Conservation (phyloP, 139 green algal genomes). For the Edaphochlamys debaryana region DNA sequence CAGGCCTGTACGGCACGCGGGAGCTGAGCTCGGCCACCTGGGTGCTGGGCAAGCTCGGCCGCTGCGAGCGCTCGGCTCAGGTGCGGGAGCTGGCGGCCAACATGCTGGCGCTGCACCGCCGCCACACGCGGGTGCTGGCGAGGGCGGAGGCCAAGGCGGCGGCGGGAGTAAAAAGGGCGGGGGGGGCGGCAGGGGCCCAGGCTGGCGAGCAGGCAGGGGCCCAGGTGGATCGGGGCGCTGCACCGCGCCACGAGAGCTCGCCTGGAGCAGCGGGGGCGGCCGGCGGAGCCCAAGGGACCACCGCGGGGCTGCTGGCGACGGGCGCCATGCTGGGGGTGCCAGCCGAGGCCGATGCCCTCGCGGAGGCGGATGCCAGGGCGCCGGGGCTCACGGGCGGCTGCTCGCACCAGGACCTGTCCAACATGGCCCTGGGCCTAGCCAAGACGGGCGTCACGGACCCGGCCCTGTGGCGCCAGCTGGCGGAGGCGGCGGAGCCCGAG, state of each 20-base stretch:
- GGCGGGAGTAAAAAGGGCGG: too few relatives aligned
- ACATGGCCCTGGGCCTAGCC: constrained; percentile 15
- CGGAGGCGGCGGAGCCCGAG: background rate
- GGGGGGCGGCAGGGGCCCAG: too few relatives aligned
- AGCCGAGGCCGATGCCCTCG: too few relatives aligned
- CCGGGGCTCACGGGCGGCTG: background rate
- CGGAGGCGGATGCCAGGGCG: too few relatives aligned
- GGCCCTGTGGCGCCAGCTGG: constrained; percentile 28
- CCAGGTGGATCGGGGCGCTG: too few relatives aligned
- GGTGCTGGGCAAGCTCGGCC: constrained; percentile 32
- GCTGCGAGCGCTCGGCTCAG: background rate
- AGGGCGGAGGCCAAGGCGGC: background rate
- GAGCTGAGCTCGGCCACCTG: constrained; percentile 39
- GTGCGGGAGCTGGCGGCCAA: background rate
- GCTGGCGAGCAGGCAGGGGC: too few relatives aligned
- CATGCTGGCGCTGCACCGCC: background rate
- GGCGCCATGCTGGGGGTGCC: background rate
- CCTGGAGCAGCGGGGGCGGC: too few relatives aligned
- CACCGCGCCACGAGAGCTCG: too few relatives aligned
- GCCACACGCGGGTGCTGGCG: too few relatives aligned
- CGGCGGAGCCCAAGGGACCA: background rate
- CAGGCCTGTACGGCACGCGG: constrained; percentile 1
- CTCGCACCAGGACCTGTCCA: background rate
- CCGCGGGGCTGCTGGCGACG: background rate
- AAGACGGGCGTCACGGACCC: background rate